Base-by-base conservation (phyloP, 2,329 filamentous ascomycete genomes). In the Orbilia brochopaga region DNA sequence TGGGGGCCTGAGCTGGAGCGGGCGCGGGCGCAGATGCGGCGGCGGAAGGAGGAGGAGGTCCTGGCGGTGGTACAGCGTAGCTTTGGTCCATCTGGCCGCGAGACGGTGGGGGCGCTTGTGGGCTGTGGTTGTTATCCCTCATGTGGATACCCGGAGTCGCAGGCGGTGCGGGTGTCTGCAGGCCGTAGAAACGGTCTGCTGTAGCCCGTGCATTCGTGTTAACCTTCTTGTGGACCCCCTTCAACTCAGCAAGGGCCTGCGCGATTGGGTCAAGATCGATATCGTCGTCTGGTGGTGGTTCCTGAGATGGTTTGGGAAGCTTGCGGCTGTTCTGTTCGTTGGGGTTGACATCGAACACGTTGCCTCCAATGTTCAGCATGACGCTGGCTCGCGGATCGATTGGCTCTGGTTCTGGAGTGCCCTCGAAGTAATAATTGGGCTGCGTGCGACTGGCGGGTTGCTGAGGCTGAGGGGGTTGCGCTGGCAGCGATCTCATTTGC, bases 141-240 rank as follows among this genome's bases (percentile, higher is more conserved):
- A 78, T 74, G 51, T 75, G 78, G 27, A 78, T 73, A 40, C 76
- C 78, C 69, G 81, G 79, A 13, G 80, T 78, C 75, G 72, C 78
- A 59, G 77, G 78, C 70, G 81, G 89, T 5, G 85, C 87, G 3
- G 94, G 93, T 1, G 93, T 96, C 11, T 90, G 83, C 73, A 99
- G 88, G n/a, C 94, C 93, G 78, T 95, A 91, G 80, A 96, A 97
- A 72, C 90, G 88, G 79, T 99, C 95, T 17, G 92, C 94, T n/a
- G 94, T 96, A 70, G 96, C 87, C n/a, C 95, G 87, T 54, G 86
- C 66, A 55, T 70, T 70, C 5, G 51, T 70, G 19, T 84, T 2
- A 88, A 88, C 5, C 76, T 92, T 89, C 80, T 97, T 97, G 15
- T 83, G 84, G 2, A 92, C 89, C 0, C 89, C 91, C 81, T 96